Evolutionary conservation across 106 monocot genomes (phyloP).

Genomic region (Cymbidium sinense): DNA sequence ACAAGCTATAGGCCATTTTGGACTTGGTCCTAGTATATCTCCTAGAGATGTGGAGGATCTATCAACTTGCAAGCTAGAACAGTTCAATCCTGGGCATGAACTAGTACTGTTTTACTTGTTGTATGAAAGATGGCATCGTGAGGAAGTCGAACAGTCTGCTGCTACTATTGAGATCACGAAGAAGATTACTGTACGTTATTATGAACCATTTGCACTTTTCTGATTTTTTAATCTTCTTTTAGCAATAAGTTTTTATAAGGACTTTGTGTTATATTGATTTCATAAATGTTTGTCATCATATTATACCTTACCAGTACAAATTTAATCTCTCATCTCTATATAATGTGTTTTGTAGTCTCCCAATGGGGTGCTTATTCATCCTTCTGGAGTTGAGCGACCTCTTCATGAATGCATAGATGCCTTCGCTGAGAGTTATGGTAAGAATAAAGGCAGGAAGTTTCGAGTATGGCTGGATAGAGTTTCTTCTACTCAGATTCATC

Average conservation of each 20-base stretch:
- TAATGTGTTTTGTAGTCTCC: constrained; percentile 34
- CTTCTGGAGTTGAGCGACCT: constrained; percentile 52
- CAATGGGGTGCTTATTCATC: constrained; percentile 55
- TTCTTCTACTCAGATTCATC: constrained; percentile 34
- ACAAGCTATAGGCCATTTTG: constrained; percentile 81
- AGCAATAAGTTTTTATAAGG: neutral
- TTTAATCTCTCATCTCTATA: neutral
- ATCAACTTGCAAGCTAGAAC: constrained; percentile 28
- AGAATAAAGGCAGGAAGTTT: constrained; percentile 53
- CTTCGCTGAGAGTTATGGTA: constrained; percentile 40
- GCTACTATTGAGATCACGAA: constrained; percentile 45
- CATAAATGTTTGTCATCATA: neutral
- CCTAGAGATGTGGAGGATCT: constrained; percentile 52
- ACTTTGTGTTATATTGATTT: neutral
- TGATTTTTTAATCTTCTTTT: neutral
- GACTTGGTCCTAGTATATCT: constrained; percentile 62
- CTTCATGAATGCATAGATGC: constrained; percentile 47
- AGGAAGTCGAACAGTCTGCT: constrained; percentile 50
- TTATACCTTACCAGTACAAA: neutral
- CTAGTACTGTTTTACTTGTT: constrained; percentile 65
- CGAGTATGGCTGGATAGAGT: constrained; percentile 83
- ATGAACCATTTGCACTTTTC: neutral
- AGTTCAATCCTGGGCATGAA: constrained; percentile 42
- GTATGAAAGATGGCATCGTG: constrained; percentile 74
- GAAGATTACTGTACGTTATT: constrained; percentile 46